Evolutionary conservation across 2,329 filamentous ascomycete genomes (phyloP), one percentile per base, ranked within the genome.

Genomic region (Knufia petricola): DNA sequence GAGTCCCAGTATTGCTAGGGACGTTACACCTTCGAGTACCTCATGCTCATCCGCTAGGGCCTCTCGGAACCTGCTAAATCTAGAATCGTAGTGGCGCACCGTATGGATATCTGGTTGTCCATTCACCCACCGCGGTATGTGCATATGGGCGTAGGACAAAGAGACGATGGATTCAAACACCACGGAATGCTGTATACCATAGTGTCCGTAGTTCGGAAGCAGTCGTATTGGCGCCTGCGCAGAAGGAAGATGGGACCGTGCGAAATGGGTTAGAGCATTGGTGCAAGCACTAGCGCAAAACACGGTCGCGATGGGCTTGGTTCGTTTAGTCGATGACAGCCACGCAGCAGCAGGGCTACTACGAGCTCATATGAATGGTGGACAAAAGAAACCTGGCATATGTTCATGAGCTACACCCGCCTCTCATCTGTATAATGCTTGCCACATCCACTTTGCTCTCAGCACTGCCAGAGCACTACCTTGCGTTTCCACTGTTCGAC

Each of bases 401-500:
- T 32, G 10, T 34, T 10, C 42, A 46, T 36, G 7, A 46, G n/a
- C 26, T 44, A 32, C 10, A n/a, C 23, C 8, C 24, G 40, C 40
- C 26, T 4, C 24, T 31, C 13, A 32, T 37, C 15, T 47, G 31
- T 38, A 30, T 30, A 39, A 21, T 32, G 46, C 20, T 30, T 69
- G 63, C 67, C 68, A 70, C 46, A 68, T 63, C 46, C 65, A 87
- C 61, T 85, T 76, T 1, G 87, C 86, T 56, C 87, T 74, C 50
- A 95, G 67, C 12, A 95, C 74, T 4, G 85, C 79, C 44, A 95
- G 62, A 1, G 87, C 90, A 39, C 88, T 85, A 19, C 81, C 79
- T 60, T 95, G 89, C 2, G 89, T 94, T 69, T 95, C 89, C 1
- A 94, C 82, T 0, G 88, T 95, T 31, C 89, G 76, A 2, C 89